These are phyloP conservation scores for Camelina hispida DNA, from an alignment of 345 rosid species.

Conservation along the genomic window DNA sequence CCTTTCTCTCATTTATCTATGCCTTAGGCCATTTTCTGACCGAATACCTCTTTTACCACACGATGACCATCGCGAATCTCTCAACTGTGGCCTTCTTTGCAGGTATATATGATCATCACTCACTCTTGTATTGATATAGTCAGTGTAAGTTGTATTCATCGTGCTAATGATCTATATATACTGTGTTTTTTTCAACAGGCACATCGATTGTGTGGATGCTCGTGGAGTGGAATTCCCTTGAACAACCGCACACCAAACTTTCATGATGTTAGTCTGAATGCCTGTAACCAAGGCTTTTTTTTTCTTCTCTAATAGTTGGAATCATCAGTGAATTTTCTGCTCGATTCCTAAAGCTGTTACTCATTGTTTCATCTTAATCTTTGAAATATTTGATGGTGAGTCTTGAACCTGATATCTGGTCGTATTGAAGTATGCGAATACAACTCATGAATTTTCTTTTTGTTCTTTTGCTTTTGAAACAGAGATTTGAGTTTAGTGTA, in stretches of 20 bases:
- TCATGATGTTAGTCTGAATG: slow-evolving; percentile 27
- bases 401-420: slow-evolving; percentile 3
- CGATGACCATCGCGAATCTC: slow-evolving; percentile 79
- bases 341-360: slow-evolving; percentile 1
- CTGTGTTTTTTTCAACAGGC: slow-evolving; percentile 47
- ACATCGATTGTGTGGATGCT: slow-evolving; percentile 93
- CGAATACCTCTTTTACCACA: slow-evolving; percentile 74
- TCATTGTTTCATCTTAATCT: neutral
- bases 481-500: neutral
- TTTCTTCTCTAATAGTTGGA: slow-evolving; percentile 4
- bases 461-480: slow-evolving; percentile 1
- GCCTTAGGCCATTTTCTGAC: slow-evolving; percentile 88
- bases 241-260: slow-evolving; percentile 42
- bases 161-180: slow-evolving; percentile 21
- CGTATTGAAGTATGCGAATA: slow-evolving; percentile 13
- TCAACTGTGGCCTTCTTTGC: slow-evolving; percentile 85
- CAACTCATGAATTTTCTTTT: neutral
- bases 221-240: slow-evolving; percentile 74
- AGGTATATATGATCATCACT: slow-evolving; percentile 58
- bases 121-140: slow-evolving; percentile 18
- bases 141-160: neutral
- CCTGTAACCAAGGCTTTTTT: neutral
- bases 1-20: slow-evolving; percentile 82
- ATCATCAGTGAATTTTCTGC: slow-evolving; percentile 6
- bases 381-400: slow-evolving; percentile 11